Base-by-base conservation (phyloP, 805 yeast species). In the Saccharomycopsis guyanensis region DNA sequence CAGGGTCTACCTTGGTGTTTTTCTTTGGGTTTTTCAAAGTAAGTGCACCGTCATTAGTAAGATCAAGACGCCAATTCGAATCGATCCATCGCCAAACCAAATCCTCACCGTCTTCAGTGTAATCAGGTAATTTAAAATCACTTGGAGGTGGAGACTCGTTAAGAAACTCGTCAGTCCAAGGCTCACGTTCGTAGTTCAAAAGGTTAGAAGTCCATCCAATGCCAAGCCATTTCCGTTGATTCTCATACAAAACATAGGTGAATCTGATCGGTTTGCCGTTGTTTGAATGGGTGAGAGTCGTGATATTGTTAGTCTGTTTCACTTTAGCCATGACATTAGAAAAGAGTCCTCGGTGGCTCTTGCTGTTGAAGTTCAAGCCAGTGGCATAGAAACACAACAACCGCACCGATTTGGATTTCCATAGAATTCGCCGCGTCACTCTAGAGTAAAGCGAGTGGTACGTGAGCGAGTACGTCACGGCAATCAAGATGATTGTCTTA, bases 141-240 rank as follows among this genome's bases (percentile, higher is more conserved):
- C 83, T 93, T 16, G 89, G 81, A 6, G 88, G 70, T 4, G 83
- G 78, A 1, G 86, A 75, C 60, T 88, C 96, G 62, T 89, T 91
- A 52, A 88, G 69, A 59, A 88, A 89, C 62, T 89, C 97, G 61
- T 91, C 98, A 0, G 97, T 89, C 97, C 97, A 91, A 3, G 97
- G 82, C 0, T 95, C 81, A 59, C 98, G 75, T 65, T 91, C 98
- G 60, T 91, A 91, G 42, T 94, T 82, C 52, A 93, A 71, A 60
- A 93, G 71, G 59, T 88, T 88, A 13, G 94, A 72, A 0, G 97
- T 91, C 98, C 98, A 91, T 10, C 98, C 98, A 56, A 91, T 86
- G 12, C 97, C 97, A 34, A 91, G 71, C 98, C 98, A 91, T 57
- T 94, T 80, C 59, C 98, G 78, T 67, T 91, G 97, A 62, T 91